phyloP scores from a whole-genome alignment of 2,329 filamentous ascomycete species.

The Arthrocladium fulminans region DNA sequence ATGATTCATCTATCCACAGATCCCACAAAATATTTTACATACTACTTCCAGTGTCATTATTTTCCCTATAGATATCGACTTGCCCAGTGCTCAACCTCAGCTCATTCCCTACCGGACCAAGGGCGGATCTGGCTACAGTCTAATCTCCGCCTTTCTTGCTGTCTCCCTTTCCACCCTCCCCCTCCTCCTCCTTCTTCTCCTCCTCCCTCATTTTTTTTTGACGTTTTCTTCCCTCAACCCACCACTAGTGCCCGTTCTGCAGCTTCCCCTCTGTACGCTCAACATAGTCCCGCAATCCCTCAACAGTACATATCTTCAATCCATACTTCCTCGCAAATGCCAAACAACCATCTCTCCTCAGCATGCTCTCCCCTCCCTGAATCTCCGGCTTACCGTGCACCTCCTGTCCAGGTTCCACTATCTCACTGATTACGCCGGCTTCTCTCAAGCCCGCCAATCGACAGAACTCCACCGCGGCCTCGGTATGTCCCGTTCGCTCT shows the following conservation, averaged over 20 bases:
- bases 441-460: constrained; percentile 65
- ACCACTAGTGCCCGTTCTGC: not conserved
- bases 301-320: constrained; percentile 90
- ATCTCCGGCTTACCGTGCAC: constrained; percentile 54
- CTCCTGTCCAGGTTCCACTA: constrained; percentile 72
- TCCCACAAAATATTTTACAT: no score
- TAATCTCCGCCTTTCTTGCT: not conserved
- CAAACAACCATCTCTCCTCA: constrained; percentile 80
- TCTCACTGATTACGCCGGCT: constrained; percentile 79
- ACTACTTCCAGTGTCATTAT: no score
- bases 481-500: constrained; percentile 75
- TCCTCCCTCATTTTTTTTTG: not conserved
- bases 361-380: constrained; percentile 66
- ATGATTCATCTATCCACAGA: no score
- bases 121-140: no score
- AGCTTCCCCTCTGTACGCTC: constrained; percentile 58
- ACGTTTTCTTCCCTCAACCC: not conserved
- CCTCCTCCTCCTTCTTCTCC: no score
- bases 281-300: constrained; percentile 72
- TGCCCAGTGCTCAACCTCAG: no score
- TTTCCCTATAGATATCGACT: no score
- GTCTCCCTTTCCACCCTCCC: no score
- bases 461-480: constrained; percentile 88
- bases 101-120: no score
- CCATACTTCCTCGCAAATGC: constrained; percentile 82